Conservation (phyloP, 2,329 filamentous ascomycete species). For the Leptographium galeiforme region DNA sequence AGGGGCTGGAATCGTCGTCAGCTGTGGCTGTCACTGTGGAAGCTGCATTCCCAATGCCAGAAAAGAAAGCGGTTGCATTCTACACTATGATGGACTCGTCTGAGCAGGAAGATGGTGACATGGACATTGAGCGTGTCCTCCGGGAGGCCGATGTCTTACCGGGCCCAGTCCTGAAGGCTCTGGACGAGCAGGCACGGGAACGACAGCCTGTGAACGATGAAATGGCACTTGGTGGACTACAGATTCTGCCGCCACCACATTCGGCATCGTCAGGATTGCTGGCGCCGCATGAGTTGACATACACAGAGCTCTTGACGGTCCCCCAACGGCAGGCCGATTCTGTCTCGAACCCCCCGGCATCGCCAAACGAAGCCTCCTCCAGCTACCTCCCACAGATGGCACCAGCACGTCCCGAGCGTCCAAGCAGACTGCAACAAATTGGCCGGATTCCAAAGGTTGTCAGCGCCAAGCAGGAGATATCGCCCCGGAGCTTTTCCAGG, state of each 20-base stretch:
- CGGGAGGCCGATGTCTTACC: slow-evolving; percentile 25
- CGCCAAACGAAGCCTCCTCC: no score
- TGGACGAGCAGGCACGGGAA: not conserved
- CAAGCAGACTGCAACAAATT: slow-evolving; percentile 63
- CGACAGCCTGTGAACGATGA: no score
- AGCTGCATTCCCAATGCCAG: slow-evolving; percentile 32
- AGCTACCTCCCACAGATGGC: not conserved
- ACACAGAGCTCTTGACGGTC: not conserved
- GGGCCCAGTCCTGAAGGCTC: not conserved
- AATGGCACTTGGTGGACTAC: no score
- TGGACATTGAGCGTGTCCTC: slow-evolving; percentile 33
- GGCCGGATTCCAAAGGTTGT: slow-evolving; percentile 78
- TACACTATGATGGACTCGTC: slow-evolving; percentile 50
- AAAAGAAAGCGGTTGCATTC: slow-evolving; percentile 41
- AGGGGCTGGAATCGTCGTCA: slow-evolving; percentile 22
- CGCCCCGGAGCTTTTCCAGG: slow-evolving; percentile 71
- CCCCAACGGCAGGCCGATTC: not conserved
- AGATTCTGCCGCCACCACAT: not conserved
- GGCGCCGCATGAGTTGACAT: no score
- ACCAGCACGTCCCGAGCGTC: slow-evolving; percentile 16
- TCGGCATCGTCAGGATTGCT: no score
- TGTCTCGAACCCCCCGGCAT: not conserved
- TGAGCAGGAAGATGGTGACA: slow-evolving; percentile 32
- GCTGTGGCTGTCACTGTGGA: slow-evolving; percentile 35
- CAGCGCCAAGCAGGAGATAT: slow-evolving; percentile 51